phyloP scores from a whole-genome alignment of 371 early-diverging fungal genomes.

The Zychaea mexicana region DNA sequence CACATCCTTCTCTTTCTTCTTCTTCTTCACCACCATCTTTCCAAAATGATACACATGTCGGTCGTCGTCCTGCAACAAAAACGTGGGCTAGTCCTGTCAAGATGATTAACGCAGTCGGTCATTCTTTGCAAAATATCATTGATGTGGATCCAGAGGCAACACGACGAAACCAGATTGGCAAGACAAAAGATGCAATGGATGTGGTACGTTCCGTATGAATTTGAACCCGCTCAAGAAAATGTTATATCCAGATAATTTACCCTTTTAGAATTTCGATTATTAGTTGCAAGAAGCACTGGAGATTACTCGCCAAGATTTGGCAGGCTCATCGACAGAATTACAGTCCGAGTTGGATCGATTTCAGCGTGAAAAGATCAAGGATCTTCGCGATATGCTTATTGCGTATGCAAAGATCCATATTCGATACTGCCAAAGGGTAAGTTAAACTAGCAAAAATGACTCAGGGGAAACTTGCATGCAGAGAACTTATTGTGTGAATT shows the following conservation, averaged over 20 bases:
- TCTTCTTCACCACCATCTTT: not conserved
- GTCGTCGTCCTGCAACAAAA: conserved; percentile 31
- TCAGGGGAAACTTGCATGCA: not conserved
- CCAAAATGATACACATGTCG: not conserved
- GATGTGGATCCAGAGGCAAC: conserved; percentile 95
- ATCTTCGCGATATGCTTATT: conserved; percentile 80
- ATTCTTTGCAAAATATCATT: conserved; percentile 84
- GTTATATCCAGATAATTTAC: not conserved
- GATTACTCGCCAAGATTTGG: conserved; percentile 70
- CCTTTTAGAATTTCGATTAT: not conserved
- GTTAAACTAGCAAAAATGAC: too few relatives aligned
- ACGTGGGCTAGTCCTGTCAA: conserved; percentile 47
- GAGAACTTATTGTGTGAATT: not conserved
- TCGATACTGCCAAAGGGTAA: conserved; percentile 80
- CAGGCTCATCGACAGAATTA: conserved; percentile 73
- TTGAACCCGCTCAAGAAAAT: conserved; percentile 4
- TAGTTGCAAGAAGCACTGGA: conserved; percentile 79
- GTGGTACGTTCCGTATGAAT: conserved; percentile 54
- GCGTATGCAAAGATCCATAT: conserved; percentile 82
- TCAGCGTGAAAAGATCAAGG: conserved; percentile 87
- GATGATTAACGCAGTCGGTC: conserved; percentile 67
- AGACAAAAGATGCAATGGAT: conserved; percentile 82
- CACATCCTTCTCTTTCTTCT: not conserved
- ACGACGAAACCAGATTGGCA: conserved; percentile 87
- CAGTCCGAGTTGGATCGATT: conserved; percentile 90